phyloP scores from a whole-genome alignment of 345 rosid species.

The Brassica carinata region DNA sequence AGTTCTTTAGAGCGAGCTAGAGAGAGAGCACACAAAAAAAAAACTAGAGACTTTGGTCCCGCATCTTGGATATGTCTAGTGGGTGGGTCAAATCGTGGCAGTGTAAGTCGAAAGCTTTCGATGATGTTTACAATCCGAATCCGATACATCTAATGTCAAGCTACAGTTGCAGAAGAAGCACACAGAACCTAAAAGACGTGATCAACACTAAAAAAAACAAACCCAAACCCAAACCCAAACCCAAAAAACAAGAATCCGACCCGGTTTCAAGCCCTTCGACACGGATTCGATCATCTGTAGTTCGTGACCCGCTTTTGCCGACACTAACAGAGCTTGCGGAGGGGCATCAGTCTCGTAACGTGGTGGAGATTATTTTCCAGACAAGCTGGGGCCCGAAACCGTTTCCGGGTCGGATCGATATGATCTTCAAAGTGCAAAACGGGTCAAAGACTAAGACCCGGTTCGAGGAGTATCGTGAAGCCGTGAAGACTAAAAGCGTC shows the following conservation, averaged over 20 bases:
- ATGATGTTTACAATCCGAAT: slow-evolving; percentile 70
- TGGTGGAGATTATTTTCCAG: slow-evolving; percentile 92
- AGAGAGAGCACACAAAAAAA: neutral
- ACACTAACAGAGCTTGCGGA: slow-evolving; percentile 73
- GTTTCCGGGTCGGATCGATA: slow-evolving; percentile 78
- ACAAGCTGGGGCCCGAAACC: slow-evolving; percentile 86
- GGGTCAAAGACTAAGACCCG: slow-evolving; percentile 67
- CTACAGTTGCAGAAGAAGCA: slow-evolving; percentile 65
- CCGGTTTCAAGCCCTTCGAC: slow-evolving; percentile 33
- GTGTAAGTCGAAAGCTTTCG: slow-evolving; percentile 90
- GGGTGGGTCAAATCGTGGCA: slow-evolving; percentile 92
- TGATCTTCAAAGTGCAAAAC: slow-evolving; percentile 88
- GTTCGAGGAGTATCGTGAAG: slow-evolving; percentile 90
- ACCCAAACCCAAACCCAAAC: slow-evolving; percentile 31
- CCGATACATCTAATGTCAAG: slow-evolving; percentile 49
- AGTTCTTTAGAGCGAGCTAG: slow-evolving; percentile 35
- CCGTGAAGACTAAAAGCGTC: slow-evolving; percentile 59
- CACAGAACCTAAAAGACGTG: slow-evolving; percentile 73
- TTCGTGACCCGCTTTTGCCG: slow-evolving; percentile 57
- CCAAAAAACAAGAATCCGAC: slow-evolving; percentile 38
- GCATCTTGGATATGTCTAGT: slow-evolving; percentile 57
- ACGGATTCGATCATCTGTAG: slow-evolving; percentile 44
- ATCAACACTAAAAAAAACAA: slow-evolving; percentile 51
- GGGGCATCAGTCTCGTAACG: slow-evolving; percentile 91
- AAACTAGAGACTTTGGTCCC: slow-evolving; percentile 6